Evolutionary conservation across 495 filamentous ascomycete species (phyloP).

Genomic region (Jackrogersella minutella): DNA sequence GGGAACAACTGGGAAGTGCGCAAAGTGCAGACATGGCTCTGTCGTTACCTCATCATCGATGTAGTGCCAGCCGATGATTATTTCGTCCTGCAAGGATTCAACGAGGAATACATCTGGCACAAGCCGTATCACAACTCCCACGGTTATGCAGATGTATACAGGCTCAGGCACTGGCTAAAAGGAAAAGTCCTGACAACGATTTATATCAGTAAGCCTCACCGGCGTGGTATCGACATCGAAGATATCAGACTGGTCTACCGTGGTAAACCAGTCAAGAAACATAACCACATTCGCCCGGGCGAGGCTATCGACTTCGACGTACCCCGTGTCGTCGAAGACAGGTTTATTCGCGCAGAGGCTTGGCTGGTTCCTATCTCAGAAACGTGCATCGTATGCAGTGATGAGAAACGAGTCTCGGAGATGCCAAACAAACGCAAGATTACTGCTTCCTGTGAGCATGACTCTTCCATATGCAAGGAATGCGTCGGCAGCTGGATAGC

Average conservation of each 20-base stretch:
- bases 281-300: constrained; percentile 38
- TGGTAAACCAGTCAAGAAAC: constrained; percentile 22
- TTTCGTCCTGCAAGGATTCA: constrained; percentile 42
- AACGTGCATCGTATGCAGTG: constrained; percentile 50
- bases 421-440: constrained; percentile 44
- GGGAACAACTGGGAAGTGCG: constrained; percentile 47
- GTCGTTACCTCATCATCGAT: constrained; percentile 45
- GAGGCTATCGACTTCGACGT: constrained; percentile 46
- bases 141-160: constrained; percentile 24
- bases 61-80: constrained; percentile 30
- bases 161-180: constrained; percentile 37
- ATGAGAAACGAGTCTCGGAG: constrained; percentile 47
- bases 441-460: constrained; percentile 47
- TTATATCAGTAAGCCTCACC: neutral
- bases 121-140: constrained; percentile 26
- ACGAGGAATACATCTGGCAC: constrained; percentile 48
- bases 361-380: constrained; percentile 47
- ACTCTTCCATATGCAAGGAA: constrained; percentile 45
- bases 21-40: constrained; percentile 45
- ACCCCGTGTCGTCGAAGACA: constrained; percentile 38
- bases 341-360: constrained; percentile 44
- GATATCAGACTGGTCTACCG: constrained; percentile 37
- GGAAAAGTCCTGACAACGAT: constrained; percentile 16
- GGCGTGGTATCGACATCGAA: constrained; percentile 24
- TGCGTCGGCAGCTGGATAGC: constrained; percentile 50